Conservation (phyloP, 768 basidiomycete species). For the Phylloporus sp. region DNA sequence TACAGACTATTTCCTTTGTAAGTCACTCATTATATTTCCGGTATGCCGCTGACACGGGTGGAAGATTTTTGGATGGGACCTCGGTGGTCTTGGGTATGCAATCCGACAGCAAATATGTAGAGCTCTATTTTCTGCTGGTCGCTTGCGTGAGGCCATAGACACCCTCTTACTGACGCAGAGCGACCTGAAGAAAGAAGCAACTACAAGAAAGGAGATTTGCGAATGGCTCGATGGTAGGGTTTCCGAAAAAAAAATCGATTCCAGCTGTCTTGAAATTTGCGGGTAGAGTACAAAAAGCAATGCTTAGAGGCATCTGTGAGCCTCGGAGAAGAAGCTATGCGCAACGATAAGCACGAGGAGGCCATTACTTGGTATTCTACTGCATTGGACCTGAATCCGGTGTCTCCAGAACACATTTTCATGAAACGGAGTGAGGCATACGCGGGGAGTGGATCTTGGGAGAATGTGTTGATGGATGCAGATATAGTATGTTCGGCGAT, state of each 20-base stretch:
- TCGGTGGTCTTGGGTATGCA: background rate
- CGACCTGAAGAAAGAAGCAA: background rate
- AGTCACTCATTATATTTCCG: background rate
- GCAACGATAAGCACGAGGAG: background rate
- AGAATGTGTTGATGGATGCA: conserved; percentile 6
- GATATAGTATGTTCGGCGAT: background rate
- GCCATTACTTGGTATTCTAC: conserved; percentile 3
- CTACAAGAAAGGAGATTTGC: background rate
- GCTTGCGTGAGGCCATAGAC: background rate
- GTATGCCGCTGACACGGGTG: background rate
- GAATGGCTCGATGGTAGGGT: background rate
- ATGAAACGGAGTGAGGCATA: conserved; percentile 10
- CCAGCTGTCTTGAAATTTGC: background rate
- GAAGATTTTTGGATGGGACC: conserved; percentile 14
- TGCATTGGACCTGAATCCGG: background rate
- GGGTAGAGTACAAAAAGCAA: background rate
- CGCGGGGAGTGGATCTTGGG: background rate
- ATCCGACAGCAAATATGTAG: background rate
- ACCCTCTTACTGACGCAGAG: background rate
- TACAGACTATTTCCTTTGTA: conserved; percentile 2
- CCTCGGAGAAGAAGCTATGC: conserved; percentile 3
- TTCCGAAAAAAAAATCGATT: background rate
- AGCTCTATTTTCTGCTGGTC: background rate
- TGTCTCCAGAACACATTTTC: background rate
- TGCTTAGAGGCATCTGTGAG: background rate